Conservation (phyloP, 2,329 filamentous ascomycete genomes). For the Paecilomyces sp. region DNA sequence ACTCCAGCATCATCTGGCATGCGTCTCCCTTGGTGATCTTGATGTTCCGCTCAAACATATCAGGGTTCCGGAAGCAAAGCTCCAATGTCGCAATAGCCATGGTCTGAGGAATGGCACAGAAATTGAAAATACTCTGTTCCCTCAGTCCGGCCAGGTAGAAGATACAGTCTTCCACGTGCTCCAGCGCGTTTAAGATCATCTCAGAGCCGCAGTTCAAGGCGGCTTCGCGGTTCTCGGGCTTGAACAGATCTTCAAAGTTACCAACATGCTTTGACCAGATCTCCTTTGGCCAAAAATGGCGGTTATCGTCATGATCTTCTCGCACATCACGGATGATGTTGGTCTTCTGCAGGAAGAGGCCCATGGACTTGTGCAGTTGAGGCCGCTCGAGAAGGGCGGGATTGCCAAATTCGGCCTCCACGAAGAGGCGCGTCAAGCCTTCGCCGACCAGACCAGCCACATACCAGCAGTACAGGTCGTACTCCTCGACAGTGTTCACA, state of each 20-base stretch:
- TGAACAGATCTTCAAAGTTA: conserved; percentile 83
- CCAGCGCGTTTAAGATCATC: conserved; percentile 86
- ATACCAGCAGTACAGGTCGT: conserved; percentile 96
- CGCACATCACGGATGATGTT: conserved; percentile 96
- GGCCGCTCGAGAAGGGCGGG: conserved; percentile 71
- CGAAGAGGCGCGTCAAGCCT: conserved; percentile 82
- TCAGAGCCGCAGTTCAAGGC: conserved; percentile 84
- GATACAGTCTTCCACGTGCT: conserved; percentile 85
- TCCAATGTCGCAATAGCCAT: conserved; percentile 98
- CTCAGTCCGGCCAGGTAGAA: conserved; percentile 93
- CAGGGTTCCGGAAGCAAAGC: conserved; percentile 82
- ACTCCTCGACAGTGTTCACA: conserved; percentile 77
- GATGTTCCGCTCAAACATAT: conserved; percentile 77
- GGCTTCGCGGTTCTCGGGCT: conserved; percentile 66
- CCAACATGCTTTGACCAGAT: conserved; percentile 96
- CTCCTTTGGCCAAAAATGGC: conserved; percentile 91
- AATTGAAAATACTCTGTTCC: conserved; percentile 98
- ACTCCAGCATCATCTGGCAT: conserved; percentile 84
- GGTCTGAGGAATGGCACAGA: conserved; percentile 89
- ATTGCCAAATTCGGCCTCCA: conserved; percentile 79
- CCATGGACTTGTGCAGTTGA: conserved; percentile 88
- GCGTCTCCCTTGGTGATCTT: conserved; percentile 96
- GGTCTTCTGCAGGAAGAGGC: conserved; percentile 93
- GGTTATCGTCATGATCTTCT: conserved; percentile 80
- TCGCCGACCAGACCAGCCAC: conserved; percentile 98